These are phyloP conservation scores for Fusarium tjaetaba DNA, from an alignment of 2,329 filamentous ascomycete species.

Conservation along the genomic window DNA sequence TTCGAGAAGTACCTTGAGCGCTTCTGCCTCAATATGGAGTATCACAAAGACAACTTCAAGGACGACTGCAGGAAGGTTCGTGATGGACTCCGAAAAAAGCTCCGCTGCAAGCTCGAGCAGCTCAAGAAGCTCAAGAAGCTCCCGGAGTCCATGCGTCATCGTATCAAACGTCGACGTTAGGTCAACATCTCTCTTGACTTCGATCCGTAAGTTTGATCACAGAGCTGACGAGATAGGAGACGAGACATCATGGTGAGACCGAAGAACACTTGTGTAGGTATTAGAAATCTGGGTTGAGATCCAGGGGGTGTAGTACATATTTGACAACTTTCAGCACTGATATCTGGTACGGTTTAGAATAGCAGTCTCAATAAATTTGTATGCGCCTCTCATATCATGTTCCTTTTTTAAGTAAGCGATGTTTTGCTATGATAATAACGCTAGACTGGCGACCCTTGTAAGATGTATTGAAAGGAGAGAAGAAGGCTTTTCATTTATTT, in stretches of 20 bases:
- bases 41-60: background rate
- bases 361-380: background rate
- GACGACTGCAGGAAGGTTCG: background rate
- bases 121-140: background rate
- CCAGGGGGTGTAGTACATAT: background rate
- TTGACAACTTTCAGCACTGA: background rate
- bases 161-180: background rate
- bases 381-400: background rate
- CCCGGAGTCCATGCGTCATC: background rate
- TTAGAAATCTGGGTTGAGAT: background rate
- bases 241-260: background rate
- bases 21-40: background rate
- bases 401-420: background rate
- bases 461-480: background rate
- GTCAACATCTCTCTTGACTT: too few relatives aligned
- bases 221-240: background rate
- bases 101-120: background rate
- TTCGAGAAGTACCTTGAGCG: background rate
- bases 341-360: background rate
- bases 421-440: background rate
- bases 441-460: background rate
- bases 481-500: conserved; percentile 34
- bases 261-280: background rate
- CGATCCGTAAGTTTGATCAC: background rate
- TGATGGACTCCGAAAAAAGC: background rate